Evolutionary conservation across 2,329 filamentous ascomycete genomes (phyloP), one percentile per base, ranked within the genome.

Genomic region (Colletotrichum sp.): DNA sequence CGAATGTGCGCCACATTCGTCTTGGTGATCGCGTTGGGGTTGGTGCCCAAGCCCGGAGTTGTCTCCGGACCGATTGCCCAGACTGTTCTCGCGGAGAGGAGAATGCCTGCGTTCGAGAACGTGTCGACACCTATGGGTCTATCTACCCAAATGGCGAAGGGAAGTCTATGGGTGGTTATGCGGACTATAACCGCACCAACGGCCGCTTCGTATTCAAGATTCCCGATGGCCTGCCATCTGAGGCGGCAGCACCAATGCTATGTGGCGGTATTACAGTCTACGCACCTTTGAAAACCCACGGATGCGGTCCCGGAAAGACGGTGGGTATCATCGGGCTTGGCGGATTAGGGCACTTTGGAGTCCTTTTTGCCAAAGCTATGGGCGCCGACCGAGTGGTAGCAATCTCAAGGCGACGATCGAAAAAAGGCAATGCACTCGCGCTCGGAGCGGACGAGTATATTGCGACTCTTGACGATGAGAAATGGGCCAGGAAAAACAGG

Each of bases 211-310:
- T 85, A n/a, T 77, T 89, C 76, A 86, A 85, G 77, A 87, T 89
- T 58, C 87, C 87, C 7, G 83, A 86, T 6, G 82, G 81, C 6
- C 71, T 89, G 6, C 77, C 81, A 2, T 83, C 83, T 1, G 86
- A 85, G 70, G 76, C 83, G 61, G 86, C 87, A 6, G 88, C 93
- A 21, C 93, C 93, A 4, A 91, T 95, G 89, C 86, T 95, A 43
- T 95, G 93, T 79, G 93, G 89, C 28, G 93, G 94, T 10, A 88
- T 95, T 28, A 95, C 94, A 0, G 87, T 93, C 5, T 95, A 89
- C 80, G 87, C 88, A 13, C 93, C 94, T 1, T 82, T 95, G 70
- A 88, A 87, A 78, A 87, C 91, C 69, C 90, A 94, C 78, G 92
- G 91, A 3, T 90, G 88, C 60, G 94, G 93, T 0, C 93, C 93